These are phyloP conservation scores for Penicillium capsulatum DNA, from an alignment of 2,329 filamentous ascomycete species.

Conservation along the genomic window DNA sequence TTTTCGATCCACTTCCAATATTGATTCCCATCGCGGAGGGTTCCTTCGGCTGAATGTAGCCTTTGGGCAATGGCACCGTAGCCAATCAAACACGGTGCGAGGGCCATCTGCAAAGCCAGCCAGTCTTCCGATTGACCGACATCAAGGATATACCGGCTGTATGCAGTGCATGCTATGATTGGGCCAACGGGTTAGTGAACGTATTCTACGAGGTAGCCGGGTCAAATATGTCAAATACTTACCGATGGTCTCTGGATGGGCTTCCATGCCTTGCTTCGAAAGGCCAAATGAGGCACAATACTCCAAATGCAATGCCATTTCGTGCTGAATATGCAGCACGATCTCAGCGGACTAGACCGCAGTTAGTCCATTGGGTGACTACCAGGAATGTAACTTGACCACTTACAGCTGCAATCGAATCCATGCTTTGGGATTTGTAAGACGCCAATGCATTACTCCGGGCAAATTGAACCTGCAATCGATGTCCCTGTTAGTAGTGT, in stretches of 20 bases:
- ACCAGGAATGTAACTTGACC: background rate
- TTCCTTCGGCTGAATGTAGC: slow-evolving; percentile 60
- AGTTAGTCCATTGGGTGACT: background rate
- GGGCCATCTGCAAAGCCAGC: slow-evolving; percentile 76
- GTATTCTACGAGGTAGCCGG: no score
- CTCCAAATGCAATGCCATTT: slow-evolving; percentile 74
- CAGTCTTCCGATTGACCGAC: slow-evolving; percentile 83
- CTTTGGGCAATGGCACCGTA: slow-evolving; percentile 75
- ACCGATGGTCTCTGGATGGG: slow-evolving; percentile 71
- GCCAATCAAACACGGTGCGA: slow-evolving; percentile 85
- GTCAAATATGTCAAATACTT: no score
- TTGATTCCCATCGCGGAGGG: slow-evolving; percentile 59
- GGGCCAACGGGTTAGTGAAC: no score
- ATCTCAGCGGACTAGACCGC: slow-evolving; percentile 58
- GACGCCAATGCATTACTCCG: slow-evolving; percentile 78
- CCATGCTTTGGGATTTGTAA: slow-evolving; percentile 74
- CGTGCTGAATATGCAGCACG: slow-evolving; percentile 70
- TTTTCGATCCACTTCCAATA: slow-evolving; percentile 93
- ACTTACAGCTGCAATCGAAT: slow-evolving; percentile 66
- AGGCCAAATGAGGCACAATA: slow-evolving; percentile 83
- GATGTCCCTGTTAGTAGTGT: slow-evolving; percentile 3
- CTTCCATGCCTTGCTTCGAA: slow-evolving; percentile 66
- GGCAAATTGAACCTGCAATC: slow-evolving; percentile 70
- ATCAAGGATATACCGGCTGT: slow-evolving; percentile 83
- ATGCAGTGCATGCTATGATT: slow-evolving; percentile 67